Conservation (phyloP, 805 yeast genomes). For the Saccharomycopsis javanensis region DNA sequence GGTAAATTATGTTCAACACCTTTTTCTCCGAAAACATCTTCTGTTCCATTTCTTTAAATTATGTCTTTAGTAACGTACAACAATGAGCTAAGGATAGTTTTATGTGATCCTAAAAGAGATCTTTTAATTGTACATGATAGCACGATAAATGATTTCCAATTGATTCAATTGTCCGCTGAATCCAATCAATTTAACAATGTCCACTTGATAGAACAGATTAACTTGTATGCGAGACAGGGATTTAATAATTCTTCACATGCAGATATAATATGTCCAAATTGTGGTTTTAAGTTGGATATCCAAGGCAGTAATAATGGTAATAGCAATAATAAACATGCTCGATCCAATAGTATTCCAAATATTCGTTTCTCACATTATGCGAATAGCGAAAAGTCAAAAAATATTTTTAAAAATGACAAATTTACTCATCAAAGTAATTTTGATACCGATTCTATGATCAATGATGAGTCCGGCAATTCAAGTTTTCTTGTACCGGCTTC, state of each 20-base stretch:
- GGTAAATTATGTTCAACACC: no score
- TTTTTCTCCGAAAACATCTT: no score
- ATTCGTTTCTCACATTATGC: neutral
- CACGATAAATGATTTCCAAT: constrained; percentile 12
- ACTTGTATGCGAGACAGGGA: neutral
- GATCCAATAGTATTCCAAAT: neutral
- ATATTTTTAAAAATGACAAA: neutral
- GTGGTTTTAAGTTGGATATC: neutral
- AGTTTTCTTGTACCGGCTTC: neutral
- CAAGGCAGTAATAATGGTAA: neutral
- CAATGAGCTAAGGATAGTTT: neutral
- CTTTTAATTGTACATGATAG: constrained; percentile 18
- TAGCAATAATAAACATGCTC: neutral
- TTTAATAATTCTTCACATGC: neutral
- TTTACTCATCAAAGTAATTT: neutral
- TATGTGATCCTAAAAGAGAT: constrained; percentile 15
- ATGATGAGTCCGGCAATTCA: neutral
- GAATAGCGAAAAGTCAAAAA: neutral
- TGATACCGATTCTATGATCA: neutral
- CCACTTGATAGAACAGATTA: neutral
- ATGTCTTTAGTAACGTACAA: constrained; percentile 17
- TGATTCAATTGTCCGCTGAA: constrained; percentile 6
- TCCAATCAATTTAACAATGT: neutral
- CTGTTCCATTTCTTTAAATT: neutral
- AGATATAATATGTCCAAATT: neutral